phyloP scores from a whole-genome alignment of 306 rosid genomes.

The Begonia masoniana region DNA sequence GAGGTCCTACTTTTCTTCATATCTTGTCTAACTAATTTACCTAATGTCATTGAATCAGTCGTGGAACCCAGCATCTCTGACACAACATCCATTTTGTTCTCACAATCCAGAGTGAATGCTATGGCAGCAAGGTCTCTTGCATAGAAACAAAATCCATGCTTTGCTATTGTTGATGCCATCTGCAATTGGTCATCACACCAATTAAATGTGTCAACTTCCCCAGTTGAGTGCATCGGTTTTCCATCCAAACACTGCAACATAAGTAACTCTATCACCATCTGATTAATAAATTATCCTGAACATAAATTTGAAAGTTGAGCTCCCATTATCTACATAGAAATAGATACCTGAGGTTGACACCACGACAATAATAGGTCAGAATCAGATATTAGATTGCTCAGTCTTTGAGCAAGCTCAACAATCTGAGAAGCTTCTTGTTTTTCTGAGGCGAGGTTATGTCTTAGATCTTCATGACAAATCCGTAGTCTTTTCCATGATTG shows the following conservation, averaged over 20 bases:
- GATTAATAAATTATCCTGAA: no score
- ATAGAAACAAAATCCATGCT: constrained; percentile 69
- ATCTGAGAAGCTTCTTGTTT: constrained; percentile 28
- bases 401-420: constrained; percentile 37
- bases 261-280: constrained; percentile 14
- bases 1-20: constrained; percentile 9
- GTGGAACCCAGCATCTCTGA: constrained; percentile 54
- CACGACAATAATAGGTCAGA: constrained; percentile 43
- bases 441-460: constrained; percentile 37
- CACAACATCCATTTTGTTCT: constrained; percentile 29
- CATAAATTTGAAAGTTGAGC: no score
- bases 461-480: constrained; percentile 27
- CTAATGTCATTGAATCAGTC: constrained; percentile 35
- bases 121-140: constrained; percentile 35
- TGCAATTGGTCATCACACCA: constrained; percentile 42
- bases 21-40: constrained; percentile 39
- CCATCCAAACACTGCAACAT: constrained; percentile 53
- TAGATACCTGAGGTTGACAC: constrained; percentile 46
- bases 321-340: constrained; percentile 4
- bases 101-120: constrained; percentile 34
- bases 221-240: constrained; percentile 25
- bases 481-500: constrained; percentile 55
- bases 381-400: constrained; percentile 64
- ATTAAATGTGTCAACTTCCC: constrained; percentile 29
- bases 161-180: constrained; percentile 55